A percentile compares a stretch with the other conserved stretches of the same genome.
phyloP scores from a whole-genome alignment of 2,329 filamentous ascomycete genomes.

The Aspergillus aculeatus region DNA sequence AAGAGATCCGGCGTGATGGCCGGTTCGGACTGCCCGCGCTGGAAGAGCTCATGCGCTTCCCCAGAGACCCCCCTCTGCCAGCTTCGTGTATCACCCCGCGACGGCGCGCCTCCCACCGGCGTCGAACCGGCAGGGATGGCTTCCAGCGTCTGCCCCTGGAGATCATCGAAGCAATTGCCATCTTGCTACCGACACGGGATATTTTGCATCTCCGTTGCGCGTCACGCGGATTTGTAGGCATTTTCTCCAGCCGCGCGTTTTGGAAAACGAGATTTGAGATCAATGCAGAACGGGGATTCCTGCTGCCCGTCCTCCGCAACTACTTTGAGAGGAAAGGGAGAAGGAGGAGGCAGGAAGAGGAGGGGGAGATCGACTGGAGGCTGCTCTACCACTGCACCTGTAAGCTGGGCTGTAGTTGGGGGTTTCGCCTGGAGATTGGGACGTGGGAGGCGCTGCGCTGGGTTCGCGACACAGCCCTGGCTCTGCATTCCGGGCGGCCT shows the following conservation, averaged over 20 bases:
- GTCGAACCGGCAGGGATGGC: neutral
- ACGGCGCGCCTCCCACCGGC: neutral
- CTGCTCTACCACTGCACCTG: conserved; percentile 12
- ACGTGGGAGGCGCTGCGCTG: conserved; percentile 12
- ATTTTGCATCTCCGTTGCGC: conserved; percentile 6
- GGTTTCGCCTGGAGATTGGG: conserved; percentile 1
- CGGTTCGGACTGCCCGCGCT: neutral
- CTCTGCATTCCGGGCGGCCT: neutral
- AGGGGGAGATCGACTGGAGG: conserved; percentile 9
- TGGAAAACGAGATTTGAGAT: conserved; percentile 14
- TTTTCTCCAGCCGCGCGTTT: conserved; percentile 10
- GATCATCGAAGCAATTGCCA: conserved; percentile 6
- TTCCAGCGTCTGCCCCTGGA: conserved; percentile 12
- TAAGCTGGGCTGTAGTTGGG: neutral
- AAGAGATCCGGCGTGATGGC: neutral
- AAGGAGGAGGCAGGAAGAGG: neutral
- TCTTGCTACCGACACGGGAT: conserved; percentile 3
- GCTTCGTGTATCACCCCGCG: too few relatives aligned
- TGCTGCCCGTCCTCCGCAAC: neutral
- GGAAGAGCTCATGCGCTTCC: conserved; percentile 2
- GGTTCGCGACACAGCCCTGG: conserved; percentile 9
- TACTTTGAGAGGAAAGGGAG: neutral
- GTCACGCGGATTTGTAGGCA: conserved; percentile 8
- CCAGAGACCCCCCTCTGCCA: neutral
- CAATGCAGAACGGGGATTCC: conserved; percentile 10